Base-by-base conservation (phyloP, 306 rosid genomes). In the Ziziphus jujuba region DNA sequence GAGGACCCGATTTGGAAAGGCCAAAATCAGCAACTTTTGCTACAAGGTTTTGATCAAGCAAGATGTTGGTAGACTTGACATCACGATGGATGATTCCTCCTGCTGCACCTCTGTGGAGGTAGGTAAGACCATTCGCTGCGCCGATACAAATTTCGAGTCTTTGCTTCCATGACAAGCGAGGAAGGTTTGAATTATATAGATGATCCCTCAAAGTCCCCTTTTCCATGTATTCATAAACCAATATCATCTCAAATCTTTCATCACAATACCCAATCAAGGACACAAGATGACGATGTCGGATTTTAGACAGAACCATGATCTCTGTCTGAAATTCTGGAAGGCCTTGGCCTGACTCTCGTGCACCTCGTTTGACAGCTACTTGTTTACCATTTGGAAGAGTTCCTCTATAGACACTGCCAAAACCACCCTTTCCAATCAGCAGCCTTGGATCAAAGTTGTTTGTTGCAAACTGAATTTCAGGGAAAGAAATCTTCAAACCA, bases 1-100 rank as follows among this genome's bases (percentile, higher is more conserved):
- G 67, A 40, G 79, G 70, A 11, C 82, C 70, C 16, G 81, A 56
- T 63, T 69, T 80, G 0, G 88, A 83, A 59, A 83, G 84, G 54
- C 84, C 88, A 66, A 86, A 86, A 33, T 86, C 88, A 7, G 91
- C 66, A 25, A 86, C 88, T 75, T 83, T 83, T 21, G 88, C 84
- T 1, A 80, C 75, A 31, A 34, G 56, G 70, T 86, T 80, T 34
- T 66, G 62, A 60, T 81, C 75, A 7, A 84, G 75, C 62, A 84
- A 76, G 73, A 84, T 84, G 59, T 80, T 77, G 13, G 81, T 81
- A 76, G 89, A 74, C 69, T 82, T 85, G 0, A 86, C 84, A 16
- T 86, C 88, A 0, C 78, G 77, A 67, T 86, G 88, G 51, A 86
- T 86, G 64, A 79, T 86, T 11, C 91, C 81, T 3, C 79, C 75